Conservation (phyloP, 1,284 basidiomycete genomes). For the Sporisorium scitamineum region DNA sequence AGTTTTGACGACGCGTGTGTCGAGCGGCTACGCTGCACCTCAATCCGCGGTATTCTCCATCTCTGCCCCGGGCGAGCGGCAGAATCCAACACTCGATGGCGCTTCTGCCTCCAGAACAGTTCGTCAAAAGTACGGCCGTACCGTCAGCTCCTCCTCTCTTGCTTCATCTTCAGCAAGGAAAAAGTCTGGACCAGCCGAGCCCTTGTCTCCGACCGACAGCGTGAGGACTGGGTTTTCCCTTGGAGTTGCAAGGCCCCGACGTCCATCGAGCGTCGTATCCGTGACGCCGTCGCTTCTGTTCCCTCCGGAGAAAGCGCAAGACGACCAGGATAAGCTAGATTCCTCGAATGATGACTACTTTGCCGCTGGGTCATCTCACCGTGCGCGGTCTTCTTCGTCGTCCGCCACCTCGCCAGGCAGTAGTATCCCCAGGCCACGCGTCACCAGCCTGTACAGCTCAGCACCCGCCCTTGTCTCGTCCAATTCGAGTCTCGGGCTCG, state of each 20-base stretch:
- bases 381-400: slow-evolving; percentile 8
- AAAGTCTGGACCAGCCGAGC: slow-evolving; percentile 6
- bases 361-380: not conserved
- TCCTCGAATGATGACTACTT: slow-evolving; percentile 8
- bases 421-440: slow-evolving; percentile 9
- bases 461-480: slow-evolving; percentile 15
- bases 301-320: slow-evolving; percentile 9
- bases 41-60: slow-evolving; percentile 19
- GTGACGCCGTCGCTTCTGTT: slow-evolving; percentile 41
- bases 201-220: slow-evolving; percentile 24
- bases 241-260: slow-evolving; percentile 13
- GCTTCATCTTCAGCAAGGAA: not conserved
- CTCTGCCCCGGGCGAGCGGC: slow-evolving; percentile 19
- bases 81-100: not conserved
- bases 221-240: slow-evolving; percentile 21
- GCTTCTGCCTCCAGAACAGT: slow-evolving; percentile 9
- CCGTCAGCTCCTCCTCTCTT: slow-evolving; percentile 15
- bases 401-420: not conserved
- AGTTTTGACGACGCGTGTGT: slow-evolving; percentile 23
- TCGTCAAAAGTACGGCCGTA: slow-evolving; percentile 20
- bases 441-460: slow-evolving; percentile 30
- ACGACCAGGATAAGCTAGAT: not conserved
- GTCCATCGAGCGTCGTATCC: slow-evolving; percentile 42
- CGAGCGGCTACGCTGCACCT: slow-evolving; percentile 19
- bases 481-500: slow-evolving; percentile 8